phyloP scores from a whole-genome alignment of 1,284 basidiomycete genomes.

The Microbotryomycetes sp. region DNA sequence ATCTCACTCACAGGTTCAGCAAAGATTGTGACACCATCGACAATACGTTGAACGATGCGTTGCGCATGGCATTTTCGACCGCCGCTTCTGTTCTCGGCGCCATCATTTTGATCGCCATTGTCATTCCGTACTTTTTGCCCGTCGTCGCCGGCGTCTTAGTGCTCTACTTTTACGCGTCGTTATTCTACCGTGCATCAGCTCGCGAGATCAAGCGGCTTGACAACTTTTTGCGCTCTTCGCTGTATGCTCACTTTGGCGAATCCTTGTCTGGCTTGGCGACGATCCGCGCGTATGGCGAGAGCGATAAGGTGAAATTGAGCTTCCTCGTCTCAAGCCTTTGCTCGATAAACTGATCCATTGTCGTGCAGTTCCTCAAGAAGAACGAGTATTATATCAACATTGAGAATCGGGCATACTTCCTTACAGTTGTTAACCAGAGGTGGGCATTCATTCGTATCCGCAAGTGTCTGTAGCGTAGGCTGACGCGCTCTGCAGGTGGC shows the following conservation, averaged over 20 bases:
- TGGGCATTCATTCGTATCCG: conserved; percentile 78
- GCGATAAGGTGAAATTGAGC: conserved; percentile 26
- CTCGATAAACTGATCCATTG: conserved; percentile 43
- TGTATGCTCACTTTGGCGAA: conserved; percentile 86
- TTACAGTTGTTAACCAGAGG: conserved; percentile 71
- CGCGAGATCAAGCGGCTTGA: conserved; percentile 72
- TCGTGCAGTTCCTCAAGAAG: conserved; percentile 58
- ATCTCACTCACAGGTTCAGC: conserved; percentile 29
- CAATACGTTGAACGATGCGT: conserved; percentile 60
- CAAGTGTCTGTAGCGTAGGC: no score
- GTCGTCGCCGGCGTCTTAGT: conserved; percentile 53
- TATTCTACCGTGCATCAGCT: conserved; percentile 80
- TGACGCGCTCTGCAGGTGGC: conserved; percentile 62
- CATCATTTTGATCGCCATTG: conserved; percentile 51
- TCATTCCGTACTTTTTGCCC: conserved; percentile 67
- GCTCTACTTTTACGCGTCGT: conserved; percentile 47
- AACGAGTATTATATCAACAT: conserved; percentile 72
- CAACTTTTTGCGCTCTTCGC: conserved; percentile 57
- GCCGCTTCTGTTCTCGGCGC: conserved; percentile 60
- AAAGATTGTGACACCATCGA: conserved; percentile 81
- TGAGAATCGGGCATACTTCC: conserved; percentile 84
- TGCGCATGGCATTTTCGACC: conserved; percentile 67
- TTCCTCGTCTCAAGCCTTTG: conserved; percentile 43
- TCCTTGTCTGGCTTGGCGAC: conserved; percentile 76
- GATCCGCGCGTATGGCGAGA: conserved; percentile 64